phyloP scores from a whole-genome alignment of 1,284 basidiomycete species.

The Tilletia indica region DNA sequence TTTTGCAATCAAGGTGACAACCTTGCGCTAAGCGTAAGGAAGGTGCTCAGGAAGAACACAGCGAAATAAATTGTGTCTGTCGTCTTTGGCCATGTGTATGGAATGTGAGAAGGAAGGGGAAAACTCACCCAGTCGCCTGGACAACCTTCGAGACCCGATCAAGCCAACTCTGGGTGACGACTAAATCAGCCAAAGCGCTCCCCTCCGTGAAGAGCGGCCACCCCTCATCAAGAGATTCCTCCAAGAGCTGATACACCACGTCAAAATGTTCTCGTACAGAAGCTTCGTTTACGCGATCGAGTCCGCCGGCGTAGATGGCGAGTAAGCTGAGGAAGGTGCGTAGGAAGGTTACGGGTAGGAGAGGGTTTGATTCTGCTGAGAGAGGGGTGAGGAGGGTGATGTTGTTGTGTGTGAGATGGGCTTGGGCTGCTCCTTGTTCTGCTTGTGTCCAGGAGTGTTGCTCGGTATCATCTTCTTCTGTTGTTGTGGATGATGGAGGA shows the following conservation, averaged over 20 bases:
- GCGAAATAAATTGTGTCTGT: slow-evolving; percentile 21
- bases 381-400: slow-evolving; percentile 77
- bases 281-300: slow-evolving; percentile 42
- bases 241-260: slow-evolving; percentile 50
- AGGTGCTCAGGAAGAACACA: slow-evolving; percentile 23
- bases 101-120: not conserved
- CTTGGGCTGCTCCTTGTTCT: slow-evolving; percentile 63
- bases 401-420: slow-evolving; percentile 73
- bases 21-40: no score
- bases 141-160: slow-evolving; percentile 43
- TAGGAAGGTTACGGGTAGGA: slow-evolving; percentile 84
- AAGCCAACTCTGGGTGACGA: slow-evolving; percentile 51
- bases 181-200: slow-evolving; percentile 46
- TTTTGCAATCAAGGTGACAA: no score
- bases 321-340: slow-evolving; percentile 67
- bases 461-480: slow-evolving; percentile 23
- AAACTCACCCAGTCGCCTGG: slow-evolving; percentile 33
- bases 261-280: slow-evolving; percentile 49
- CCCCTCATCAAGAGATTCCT: slow-evolving; percentile 52
- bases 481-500: slow-evolving; percentile 23
- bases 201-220: slow-evolving; percentile 50
- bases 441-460: slow-evolving; percentile 27
- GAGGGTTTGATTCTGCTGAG: slow-evolving; percentile 77
- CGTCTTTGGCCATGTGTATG: slow-evolving; percentile 10
- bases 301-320: slow-evolving; percentile 30